phyloP scores from a whole-genome alignment of 352 stramenopile species.

The Pilasporangium apinafurcum region DNA sequence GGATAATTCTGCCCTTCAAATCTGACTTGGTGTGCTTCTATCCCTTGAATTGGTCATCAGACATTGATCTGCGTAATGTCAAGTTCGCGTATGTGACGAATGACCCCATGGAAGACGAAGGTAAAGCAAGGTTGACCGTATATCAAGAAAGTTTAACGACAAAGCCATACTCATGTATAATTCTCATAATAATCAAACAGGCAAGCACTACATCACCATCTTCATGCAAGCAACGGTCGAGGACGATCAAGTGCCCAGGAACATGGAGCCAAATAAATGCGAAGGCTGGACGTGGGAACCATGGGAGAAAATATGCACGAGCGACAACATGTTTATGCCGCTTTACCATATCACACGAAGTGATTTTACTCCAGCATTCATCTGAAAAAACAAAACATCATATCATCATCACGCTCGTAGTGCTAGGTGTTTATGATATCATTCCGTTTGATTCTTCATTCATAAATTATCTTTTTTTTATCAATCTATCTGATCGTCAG shows the following conservation, averaged over 20 bases:
- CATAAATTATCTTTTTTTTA: no score
- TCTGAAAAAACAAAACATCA: no score
- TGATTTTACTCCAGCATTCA: constrained; percentile 31
- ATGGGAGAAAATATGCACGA: constrained; percentile 38
- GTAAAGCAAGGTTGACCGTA: neutral
- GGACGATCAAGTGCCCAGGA: constrained; percentile 36
- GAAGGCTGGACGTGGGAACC: constrained; percentile 66
- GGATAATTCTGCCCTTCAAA: no score
- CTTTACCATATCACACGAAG: constrained; percentile 62
- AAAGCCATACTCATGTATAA: no score
- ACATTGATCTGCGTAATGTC: constrained; percentile 47
- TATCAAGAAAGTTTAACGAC: no score
- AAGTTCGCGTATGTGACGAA: constrained; percentile 76
- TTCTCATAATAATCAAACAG: no score
- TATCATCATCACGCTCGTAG: no score
- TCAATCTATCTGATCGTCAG: no score
- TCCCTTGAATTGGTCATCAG: constrained; percentile 7
- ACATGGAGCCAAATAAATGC: constrained; percentile 85
- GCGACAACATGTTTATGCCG: constrained; percentile 73
- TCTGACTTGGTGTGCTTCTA: neutral
- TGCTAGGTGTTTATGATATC: no score
- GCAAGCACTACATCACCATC: constrained; percentile 85
- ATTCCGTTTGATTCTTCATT: no score
- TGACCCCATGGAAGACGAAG: constrained; percentile 74
- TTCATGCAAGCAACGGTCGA: constrained; percentile 66